Evolutionary conservation across 768 basidiomycete genomes (phyloP).

Genomic region (Suillus occidentalis): DNA sequence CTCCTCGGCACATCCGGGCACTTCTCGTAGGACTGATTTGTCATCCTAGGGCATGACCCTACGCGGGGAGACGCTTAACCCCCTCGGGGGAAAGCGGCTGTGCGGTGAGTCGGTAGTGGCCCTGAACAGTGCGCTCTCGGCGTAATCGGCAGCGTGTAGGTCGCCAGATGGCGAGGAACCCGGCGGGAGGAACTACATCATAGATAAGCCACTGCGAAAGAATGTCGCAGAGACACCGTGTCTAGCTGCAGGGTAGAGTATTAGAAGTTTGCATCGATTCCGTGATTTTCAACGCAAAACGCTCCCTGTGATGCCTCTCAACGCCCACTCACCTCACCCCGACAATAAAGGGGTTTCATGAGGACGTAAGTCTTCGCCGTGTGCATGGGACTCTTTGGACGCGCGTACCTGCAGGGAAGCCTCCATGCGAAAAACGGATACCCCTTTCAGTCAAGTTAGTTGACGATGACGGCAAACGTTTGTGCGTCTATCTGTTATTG

Average conservation of each 20-base stretch:
- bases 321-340: background rate
- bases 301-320: background rate
- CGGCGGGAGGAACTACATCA: background rate
- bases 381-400: background rate
- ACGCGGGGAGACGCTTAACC: background rate
- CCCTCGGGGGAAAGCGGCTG: background rate
- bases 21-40: background rate
- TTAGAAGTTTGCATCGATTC: background rate
- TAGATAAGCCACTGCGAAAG: background rate
- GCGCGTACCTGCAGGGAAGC: background rate
- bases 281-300: background rate
- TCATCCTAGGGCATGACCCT: background rate
- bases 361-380: background rate
- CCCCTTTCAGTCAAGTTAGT: conserved; percentile 1
- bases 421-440: background rate
- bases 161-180: background rate
- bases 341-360: background rate
- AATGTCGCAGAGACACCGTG: background rate
- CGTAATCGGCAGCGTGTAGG: background rate
- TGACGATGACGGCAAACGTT: background rate
- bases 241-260: background rate
- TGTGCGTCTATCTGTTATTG: background rate
- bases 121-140: background rate
- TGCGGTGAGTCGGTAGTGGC: background rate
- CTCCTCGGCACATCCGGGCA: background rate